A percentile compares a stretch with the other conserved stretches of the same genome.
Evolutionary conservation across 2,329 filamentous ascomycete species (phyloP).

Genomic region (Amphichorda felina): DNA sequence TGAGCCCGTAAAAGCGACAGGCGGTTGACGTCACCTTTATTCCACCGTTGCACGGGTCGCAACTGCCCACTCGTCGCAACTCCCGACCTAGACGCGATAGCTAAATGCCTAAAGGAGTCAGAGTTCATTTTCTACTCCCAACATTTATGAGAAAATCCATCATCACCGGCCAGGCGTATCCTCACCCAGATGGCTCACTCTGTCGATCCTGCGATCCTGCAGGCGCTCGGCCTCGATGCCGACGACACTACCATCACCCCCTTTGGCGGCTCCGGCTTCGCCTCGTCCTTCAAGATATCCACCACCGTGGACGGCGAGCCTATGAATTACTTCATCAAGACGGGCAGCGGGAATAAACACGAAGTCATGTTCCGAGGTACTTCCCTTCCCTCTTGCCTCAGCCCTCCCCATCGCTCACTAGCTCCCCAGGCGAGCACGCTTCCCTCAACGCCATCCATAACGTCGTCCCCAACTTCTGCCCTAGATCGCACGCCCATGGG

Average conservation of each 20-base stretch:
- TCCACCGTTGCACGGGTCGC: too few species aligned
- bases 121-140: too few species aligned
- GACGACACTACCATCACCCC: constrained; percentile 40
- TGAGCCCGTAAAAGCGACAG: too few species aligned
- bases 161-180: too few species aligned
- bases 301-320: constrained; percentile 37
- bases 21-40: too few species aligned
- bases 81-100: too few species aligned
- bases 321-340: constrained; percentile 62
- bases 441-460: constrained; percentile 73
- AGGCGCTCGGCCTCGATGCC: constrained; percentile 47
- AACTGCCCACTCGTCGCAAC: too few species aligned
- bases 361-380: constrained; percentile 61
- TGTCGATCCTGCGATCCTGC: constrained; percentile 50
- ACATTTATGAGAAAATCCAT: too few species aligned
- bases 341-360: constrained; percentile 44
- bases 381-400: too few species aligned
- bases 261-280: constrained; percentile 56
- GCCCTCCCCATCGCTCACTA: neutral
- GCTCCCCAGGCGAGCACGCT: constrained; percentile 57
- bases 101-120: too few species aligned
- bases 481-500: constrained; percentile 64
- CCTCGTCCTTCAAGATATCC: constrained; percentile 51
- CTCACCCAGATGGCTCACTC: constrained; percentile 23
- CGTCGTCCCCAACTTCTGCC: constrained; percentile 63